Percentiles rank a stretch among this genome's conserved stretches.
phyloP scores from a whole-genome alignment of 1,284 basidiomycete species.

The Agaricales sp. region DNA sequence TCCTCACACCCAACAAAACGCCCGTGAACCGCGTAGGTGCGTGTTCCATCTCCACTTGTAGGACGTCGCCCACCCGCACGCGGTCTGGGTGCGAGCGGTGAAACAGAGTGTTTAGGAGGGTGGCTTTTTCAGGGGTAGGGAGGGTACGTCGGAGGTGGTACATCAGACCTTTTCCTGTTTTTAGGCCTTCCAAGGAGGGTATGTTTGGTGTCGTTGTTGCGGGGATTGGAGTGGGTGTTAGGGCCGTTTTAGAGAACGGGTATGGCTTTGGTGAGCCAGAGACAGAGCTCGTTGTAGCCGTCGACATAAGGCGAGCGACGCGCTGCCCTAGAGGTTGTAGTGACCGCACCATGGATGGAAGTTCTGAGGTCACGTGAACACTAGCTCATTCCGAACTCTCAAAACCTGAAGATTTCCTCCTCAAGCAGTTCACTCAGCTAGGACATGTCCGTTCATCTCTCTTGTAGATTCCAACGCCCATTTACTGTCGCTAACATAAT shows the following conservation, averaged over 20 bases:
- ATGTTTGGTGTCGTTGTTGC: slow-evolving; percentile 19
- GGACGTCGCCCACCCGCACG: slow-evolving; percentile 70
- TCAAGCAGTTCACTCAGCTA: no score
- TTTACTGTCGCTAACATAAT: no score
- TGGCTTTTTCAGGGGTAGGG: slow-evolving; percentile 56
- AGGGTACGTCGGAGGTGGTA: slow-evolving; percentile 60
- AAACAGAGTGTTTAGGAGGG: slow-evolving; percentile 61
- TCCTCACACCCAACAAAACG: slow-evolving; percentile 70
- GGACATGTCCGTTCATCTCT: no score
- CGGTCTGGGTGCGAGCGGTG: slow-evolving; percentile 56
- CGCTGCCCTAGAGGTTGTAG: not conserved
- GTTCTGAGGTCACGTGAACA: not conserved
- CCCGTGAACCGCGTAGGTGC: slow-evolving; percentile 77
- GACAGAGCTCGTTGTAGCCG: slow-evolving; percentile 10
- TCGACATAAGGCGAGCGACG: slow-evolving; percentile 1
- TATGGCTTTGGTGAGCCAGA: slow-evolving; percentile 31
- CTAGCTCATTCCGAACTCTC: not conserved
- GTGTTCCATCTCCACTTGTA: slow-evolving; percentile 64
- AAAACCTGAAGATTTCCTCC: no score
- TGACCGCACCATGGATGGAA: not conserved
- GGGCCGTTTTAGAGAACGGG: slow-evolving; percentile 66
- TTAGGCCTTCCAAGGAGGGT: slow-evolving; percentile 25
- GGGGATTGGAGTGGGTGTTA: slow-evolving; percentile 37
- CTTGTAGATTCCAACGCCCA: no score
- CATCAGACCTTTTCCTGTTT: slow-evolving; percentile 72